A percentile compares a stretch with the other conserved stretches of the same genome.
Evolutionary conservation across 768 basidiomycete species (phyloP).

Genomic region (Amanita phalloides): DNA sequence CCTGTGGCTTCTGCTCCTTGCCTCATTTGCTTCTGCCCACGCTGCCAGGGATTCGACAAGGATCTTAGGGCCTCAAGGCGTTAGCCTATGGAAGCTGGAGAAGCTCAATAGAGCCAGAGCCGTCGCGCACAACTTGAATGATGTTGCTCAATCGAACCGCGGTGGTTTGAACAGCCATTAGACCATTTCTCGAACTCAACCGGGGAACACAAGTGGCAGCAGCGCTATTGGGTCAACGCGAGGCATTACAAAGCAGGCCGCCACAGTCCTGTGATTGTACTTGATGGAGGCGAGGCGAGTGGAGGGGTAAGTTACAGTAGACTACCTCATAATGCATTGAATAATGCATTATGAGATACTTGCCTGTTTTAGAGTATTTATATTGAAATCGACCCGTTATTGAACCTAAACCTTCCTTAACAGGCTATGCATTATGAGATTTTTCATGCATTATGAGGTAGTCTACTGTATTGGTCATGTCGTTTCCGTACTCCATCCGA

Average conservation of each 20-base stretch:
- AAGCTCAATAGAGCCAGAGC: background rate
- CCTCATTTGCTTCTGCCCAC: background rate
- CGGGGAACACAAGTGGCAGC: constrained; percentile 53
- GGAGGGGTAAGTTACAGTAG: constrained; percentile 62
- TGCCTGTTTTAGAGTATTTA: too few relatives aligned
- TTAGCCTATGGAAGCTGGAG: constrained; percentile 5
- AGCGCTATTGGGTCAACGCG: constrained; percentile 89
- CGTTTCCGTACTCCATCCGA: background rate
- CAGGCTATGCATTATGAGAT: too few relatives aligned
- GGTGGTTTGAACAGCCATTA: constrained; percentile 76
- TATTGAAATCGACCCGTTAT: too few relatives aligned
- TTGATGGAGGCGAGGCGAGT: constrained; percentile 92
- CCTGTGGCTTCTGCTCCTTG: background rate
- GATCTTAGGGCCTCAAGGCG: constrained; percentile 2
- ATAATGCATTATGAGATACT: too few relatives aligned
- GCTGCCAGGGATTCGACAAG: background rate
- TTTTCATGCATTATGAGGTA: too few relatives aligned
- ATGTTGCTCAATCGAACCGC: constrained; percentile 15
- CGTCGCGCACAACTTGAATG: too few relatives aligned
- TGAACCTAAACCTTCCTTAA: too few relatives aligned
- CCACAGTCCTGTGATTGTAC: constrained; percentile 76
- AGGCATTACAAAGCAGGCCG: constrained; percentile 64
- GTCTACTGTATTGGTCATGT: background rate
- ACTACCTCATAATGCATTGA: too few relatives aligned
- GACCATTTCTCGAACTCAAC: constrained; percentile 61